Evolutionary conservation across 2,329 filamentous ascomycete genomes (phyloP), one percentile per base, ranked within the genome.

Genomic region (Aspergillus udagawae): DNA sequence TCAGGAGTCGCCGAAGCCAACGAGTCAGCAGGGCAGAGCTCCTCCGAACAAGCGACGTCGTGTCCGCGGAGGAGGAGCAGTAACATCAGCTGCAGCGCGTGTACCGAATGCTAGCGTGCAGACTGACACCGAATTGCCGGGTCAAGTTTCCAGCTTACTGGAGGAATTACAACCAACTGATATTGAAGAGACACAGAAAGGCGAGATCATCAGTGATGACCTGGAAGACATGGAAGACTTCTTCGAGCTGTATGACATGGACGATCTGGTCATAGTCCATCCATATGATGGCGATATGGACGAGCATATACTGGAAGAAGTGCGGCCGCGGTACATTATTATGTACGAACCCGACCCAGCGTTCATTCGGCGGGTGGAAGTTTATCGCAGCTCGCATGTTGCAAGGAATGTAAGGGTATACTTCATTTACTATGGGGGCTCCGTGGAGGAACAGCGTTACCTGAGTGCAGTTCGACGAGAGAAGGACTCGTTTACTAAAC

Each of bases 311-410:
- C 83, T 99, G 1, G 93, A 99, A 72, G 94, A 99, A 75, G 82
- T 94, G 57, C 92, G 90, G 68, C 94, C 94, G 35, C 87, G 90
- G 59, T 97, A 97, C 73, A 91, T 99, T 58, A 89, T 99, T 77
- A 97, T 99, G 94, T 99, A 97, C 74, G 94, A 97, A 71, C 93
- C 94, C 1, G 92, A 97, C 63, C 86, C 93, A 3, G 87, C 93
- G 3, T 99, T 99, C 73, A 96, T 97, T 67, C 86, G 94, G 14
- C 83, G 93, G 41, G 89, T 99, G 21, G 94, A 99, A 72, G 92
- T 97, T 1, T 99, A 97, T 75, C 87, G 94, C 42, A 96, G 92
- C 53, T 97, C 92, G 9, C 94, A 99, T 75, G 89, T 87, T 57
- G 91, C 93, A 71, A 83, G 92, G 38, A 92, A 91, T 67, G 90